Base-by-base conservation (phyloP, 768 basidiomycete genomes). In the Mycena maculata region DNA sequence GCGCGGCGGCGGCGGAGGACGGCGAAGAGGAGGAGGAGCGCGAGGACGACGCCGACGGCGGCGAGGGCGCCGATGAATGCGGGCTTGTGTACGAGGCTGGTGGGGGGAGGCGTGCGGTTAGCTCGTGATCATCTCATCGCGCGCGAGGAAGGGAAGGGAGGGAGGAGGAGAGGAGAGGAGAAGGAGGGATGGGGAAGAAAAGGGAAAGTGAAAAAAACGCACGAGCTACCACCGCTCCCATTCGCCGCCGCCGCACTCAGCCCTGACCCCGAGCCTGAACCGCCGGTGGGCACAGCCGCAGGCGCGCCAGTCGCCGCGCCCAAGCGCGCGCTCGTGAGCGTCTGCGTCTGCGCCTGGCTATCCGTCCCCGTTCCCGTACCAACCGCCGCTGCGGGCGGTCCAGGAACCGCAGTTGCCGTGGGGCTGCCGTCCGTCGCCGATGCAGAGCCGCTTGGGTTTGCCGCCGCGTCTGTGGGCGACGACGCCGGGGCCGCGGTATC, bases 61-160 rank as follows among this genome's bases (percentile, higher is more conserved):
- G 56, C 56, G 12, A 58, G 56, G 23, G 44, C 56, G 56, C 56
- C 41, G 56, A 58, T 58, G 56, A 58, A 58, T 22, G 56, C 44
- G 44, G 42, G 42, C 56, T 58, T 45, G 56, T 47, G 56, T 22
- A 58, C 31, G 56, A 58, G 44, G 56, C 56, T 33, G 56, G 54
- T n/a, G 54, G 50, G 50, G 50, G 15, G 47, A 23, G 38, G 53
- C 39, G 16, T 22, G 53, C 25, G 53, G 38, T 41, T 41, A 55
- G 53, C 53, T 55, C 23, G 36, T 25, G 38, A 55, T 55, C 38
- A 55, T 55, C 50, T 36, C 33, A 41, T 55, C 53, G 28, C 54
- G 54, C 54, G 44, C 54, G 41, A 42, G 54, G 39, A 12, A 56
- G 41, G 54, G 54, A 44, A n/a, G n/a, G n/a, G n/a, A n/a, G n/a